These are phyloP conservation scores for Coniochaeta sp. DNA, from an alignment of 2,329 filamentous ascomycete genomes.

Conservation along the genomic window DNA sequence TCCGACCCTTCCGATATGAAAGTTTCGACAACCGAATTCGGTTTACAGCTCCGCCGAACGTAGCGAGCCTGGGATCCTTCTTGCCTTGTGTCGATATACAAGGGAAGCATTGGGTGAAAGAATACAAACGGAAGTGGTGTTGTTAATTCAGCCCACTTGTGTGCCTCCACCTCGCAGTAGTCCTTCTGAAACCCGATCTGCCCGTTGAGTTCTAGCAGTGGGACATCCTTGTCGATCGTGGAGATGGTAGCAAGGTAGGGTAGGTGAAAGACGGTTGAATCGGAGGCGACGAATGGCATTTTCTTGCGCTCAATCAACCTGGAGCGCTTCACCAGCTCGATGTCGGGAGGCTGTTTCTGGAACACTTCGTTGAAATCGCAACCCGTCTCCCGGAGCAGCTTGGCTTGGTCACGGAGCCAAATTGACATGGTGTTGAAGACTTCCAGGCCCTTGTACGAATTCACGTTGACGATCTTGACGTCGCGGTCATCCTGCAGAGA, in stretches of 20 bases:
- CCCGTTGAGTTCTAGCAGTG: conserved; percentile 67
- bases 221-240: conserved; percentile 48
- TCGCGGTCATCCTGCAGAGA: conserved; percentile 57
- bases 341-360: conserved; percentile 36
- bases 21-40: conserved; percentile 84
- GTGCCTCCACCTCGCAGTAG: conserved; percentile 60
- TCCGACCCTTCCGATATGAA: conserved; percentile 71
- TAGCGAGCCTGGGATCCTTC: conserved; percentile 85
- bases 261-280: conserved; percentile 61
- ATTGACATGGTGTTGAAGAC: conserved; percentile 67
- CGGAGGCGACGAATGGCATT: conserved; percentile 32
- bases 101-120: conserved; percentile 79
- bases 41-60: conserved; percentile 83
- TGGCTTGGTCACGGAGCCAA: conserved; percentile 71
- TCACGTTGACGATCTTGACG: conserved; percentile 57
- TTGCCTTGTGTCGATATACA: conserved; percentile 86
- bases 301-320: conserved; percentile 45
- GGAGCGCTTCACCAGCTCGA: conserved; percentile 33
- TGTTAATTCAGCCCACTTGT: conserved; percentile 60
- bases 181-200: conserved; percentile 67
- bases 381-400: conserved; percentile 60
- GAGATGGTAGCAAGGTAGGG: conserved; percentile 51
- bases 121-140: conserved; percentile 69
- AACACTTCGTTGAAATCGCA: conserved; percentile 64
- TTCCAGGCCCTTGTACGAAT: conserved; percentile 68